Evolutionary conservation across 73 alveolate genomes (phyloP), one percentile per base, ranked within the genome.

Genomic region (Paramecium sexaurelia): DNA sequence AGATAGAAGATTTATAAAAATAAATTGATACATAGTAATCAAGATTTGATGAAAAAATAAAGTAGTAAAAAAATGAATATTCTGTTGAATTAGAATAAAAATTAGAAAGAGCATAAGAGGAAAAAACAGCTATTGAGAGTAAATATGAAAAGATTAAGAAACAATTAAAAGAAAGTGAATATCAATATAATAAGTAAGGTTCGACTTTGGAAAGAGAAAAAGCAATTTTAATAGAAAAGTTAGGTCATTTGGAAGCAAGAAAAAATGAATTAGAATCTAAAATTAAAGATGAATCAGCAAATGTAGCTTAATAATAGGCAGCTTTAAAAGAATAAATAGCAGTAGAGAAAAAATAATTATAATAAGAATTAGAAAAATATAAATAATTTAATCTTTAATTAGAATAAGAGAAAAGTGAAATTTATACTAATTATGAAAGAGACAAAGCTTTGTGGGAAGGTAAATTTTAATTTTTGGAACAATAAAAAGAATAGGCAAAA

Each of bases 371-470:
- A 71, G 95, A 94, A 55, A 89, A 92, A 92, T 61, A 68, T 85
- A 93, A 95, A 90, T 39, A 57, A 75, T 67, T 75, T 56, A 87
- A 78, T 92, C 87, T 68, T 43, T 87, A 93, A 91, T 85, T 87
- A 32, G 95, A 82, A 55, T 69, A 39, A 91, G 92, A 91, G 13
- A 93, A 86, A 93, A 84, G 69, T 41, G 97, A 92, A 84, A 68
- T 75, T 27, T 85, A 24, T 92, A 88, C 95, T n/a, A 55, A 83
- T 75, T 96, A 95, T 85, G 99, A 97, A 82, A 94, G 95, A 85
- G 98, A 97, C 45, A 95, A 96, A 92, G 98, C 98, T 20, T 93
- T 95, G 22, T 97, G 99, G 98, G 99, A 98, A 93, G 97, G 97
- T 6, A 97, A 96, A 91, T 96, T 97, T 93, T 83, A 93, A 55